Percentiles rank a stretch among this genome's conserved stretches.
phyloP scores from a whole-genome alignment of 257 asterid genomes.

The Rehmannia glutinosa region DNA sequence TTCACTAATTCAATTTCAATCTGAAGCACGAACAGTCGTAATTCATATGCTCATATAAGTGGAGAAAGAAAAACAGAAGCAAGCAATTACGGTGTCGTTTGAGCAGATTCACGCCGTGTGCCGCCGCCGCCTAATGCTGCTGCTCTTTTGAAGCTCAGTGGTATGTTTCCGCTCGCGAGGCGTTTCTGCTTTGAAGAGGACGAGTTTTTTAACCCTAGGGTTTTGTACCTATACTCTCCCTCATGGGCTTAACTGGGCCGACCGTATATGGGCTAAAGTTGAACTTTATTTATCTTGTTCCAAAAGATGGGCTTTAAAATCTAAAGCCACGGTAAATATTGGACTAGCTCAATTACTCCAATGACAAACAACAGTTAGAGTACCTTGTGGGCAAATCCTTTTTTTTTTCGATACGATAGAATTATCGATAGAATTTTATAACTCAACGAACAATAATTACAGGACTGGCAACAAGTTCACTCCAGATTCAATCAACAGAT shows the following conservation, averaged over 20 bases:
- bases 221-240: not conserved
- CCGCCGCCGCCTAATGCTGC: constrained; percentile 28
- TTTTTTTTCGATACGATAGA: too few relatives aligned
- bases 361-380: too few relatives aligned
- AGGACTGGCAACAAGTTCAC: too few relatives aligned
- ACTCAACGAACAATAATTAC: too few relatives aligned
- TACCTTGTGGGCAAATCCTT: too few relatives aligned
- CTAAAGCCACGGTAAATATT: too few relatives aligned
- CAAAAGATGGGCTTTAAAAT: not conserved
- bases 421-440: too few relatives aligned
- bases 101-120: constrained; percentile 25
- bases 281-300: not conserved
- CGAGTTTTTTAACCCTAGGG: constrained; percentile 24
- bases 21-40: not conserved
- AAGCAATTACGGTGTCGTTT: constrained; percentile 18
- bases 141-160: constrained; percentile 15
- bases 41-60: not conserved
- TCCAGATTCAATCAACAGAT: too few relatives aligned
- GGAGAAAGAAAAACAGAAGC: not conserved
- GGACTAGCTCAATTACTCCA: too few relatives aligned
- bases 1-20: not conserved
- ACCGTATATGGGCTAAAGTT: not conserved
- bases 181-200: constrained; percentile 10
- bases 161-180: constrained; percentile 15
- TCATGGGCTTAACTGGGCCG: constrained; percentile 13